Conservation (phyloP, 805 yeast species). For the Teunomyces panamensis region DNA sequence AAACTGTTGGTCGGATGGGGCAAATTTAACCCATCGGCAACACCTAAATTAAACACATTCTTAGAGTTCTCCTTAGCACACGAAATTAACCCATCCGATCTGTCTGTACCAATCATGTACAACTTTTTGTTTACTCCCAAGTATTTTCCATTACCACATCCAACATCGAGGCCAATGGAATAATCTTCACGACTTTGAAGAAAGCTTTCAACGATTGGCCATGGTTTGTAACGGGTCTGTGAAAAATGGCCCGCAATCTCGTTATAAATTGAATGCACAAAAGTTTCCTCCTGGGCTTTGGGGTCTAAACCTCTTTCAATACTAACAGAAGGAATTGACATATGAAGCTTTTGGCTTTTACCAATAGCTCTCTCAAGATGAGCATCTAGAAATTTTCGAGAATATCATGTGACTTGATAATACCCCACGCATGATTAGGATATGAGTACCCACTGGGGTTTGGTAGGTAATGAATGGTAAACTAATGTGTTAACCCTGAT, state of each 20-base stretch:
- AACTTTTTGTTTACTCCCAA: conserved; percentile 66
- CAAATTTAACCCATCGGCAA: conserved; percentile 74
- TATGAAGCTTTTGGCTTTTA: neutral
- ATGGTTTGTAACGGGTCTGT: conserved; percentile 90
- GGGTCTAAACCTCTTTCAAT: conserved; percentile 40
- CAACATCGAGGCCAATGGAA: conserved; percentile 84
- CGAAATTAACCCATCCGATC: conserved; percentile 63
- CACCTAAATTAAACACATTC: conserved; percentile 52
- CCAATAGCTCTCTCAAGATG: neutral
- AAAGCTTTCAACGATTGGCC: conserved; percentile 90
- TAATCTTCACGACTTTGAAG: conserved; percentile 48
- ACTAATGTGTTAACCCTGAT: too few relatives aligned
- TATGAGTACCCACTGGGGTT: too few relatives aligned
- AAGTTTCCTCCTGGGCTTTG: conserved; percentile 61
- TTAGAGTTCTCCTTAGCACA: conserved; percentile 53
- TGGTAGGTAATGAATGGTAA: too few relatives aligned
- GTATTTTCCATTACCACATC: conserved; percentile 97
- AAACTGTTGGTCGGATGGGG: conserved; percentile 38
- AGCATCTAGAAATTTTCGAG: neutral
- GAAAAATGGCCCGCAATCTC: conserved; percentile 93
- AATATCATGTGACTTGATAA: neutral
- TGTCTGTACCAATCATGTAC: conserved; percentile 70
- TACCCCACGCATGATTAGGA: too few relatives aligned
- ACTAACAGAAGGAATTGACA: conserved; percentile 34
- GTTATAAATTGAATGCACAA: conserved; percentile 91